Conservation (phyloP, 176 grass and related monocot species). For the Alloteropsis semialata region DNA sequence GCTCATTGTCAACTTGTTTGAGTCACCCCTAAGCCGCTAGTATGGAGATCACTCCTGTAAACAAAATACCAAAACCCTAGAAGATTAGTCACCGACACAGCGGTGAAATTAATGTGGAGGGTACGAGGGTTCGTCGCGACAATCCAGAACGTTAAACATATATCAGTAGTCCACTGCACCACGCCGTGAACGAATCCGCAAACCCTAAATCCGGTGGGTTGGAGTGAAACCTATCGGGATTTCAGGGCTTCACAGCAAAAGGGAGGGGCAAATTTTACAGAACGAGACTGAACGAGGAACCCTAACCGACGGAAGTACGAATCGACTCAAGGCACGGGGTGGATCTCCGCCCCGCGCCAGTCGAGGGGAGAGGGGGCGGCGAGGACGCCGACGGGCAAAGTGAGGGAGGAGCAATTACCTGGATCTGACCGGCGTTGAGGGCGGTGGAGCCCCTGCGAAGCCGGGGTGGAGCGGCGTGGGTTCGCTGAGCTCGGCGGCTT, state of each 20-base stretch:
- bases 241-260: background rate
- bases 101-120: background rate
- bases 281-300: background rate
- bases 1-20: constrained; percentile 45
- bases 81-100: background rate
- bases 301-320: background rate
- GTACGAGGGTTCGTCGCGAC: background rate
- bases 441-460: background rate
- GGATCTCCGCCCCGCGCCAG: background rate
- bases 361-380: background rate
- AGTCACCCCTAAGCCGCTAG: background rate
- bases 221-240: background rate
- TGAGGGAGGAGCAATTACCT: background rate
- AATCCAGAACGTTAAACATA: background rate
- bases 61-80: background rate
- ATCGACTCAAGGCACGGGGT: background rate
- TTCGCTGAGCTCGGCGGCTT: background rate
- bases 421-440: background rate
- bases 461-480: background rate
- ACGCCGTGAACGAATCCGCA: background rate
- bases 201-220: background rate
- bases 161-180: no score
- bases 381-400: background rate
- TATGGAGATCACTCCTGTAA: background rate
- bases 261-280: background rate